Evolutionary conservation across 2,329 filamentous ascomycete species (phyloP).

Genomic region (Penicillium sp.): DNA sequence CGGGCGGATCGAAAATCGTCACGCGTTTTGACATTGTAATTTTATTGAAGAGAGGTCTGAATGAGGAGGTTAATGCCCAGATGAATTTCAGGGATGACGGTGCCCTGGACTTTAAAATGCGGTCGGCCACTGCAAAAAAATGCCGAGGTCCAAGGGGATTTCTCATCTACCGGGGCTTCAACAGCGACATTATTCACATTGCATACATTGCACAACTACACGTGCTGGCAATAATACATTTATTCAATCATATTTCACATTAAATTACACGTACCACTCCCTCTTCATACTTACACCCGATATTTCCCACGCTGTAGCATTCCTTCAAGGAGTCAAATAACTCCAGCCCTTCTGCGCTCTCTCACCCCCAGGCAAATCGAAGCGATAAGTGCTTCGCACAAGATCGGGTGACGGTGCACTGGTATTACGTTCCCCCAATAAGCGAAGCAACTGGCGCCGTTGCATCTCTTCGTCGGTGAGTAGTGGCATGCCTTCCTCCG

Average conservation of each 20-base stretch:
- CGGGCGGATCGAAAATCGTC: conserved; percentile 73
- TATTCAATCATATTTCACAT: not conserved
- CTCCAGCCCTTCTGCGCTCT: conserved; percentile 3
- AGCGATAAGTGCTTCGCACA: conserved; percentile 26
- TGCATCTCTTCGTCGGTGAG: conserved; percentile 40
- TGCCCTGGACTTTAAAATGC: conserved; percentile 8
- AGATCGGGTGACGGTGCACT: conserved; percentile 26
- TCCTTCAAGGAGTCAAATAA: not conserved
- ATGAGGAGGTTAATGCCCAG: not conserved
- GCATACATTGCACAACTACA: not conserved
- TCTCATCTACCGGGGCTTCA: not conserved
- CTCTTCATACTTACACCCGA: not conserved
- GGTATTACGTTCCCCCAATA: conserved; percentile 30
- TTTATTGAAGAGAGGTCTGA: not conserved
- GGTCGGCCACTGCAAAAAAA: conserved; percentile 1
- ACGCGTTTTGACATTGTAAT: conserved; percentile 32
- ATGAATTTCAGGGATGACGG: conserved; percentile 4
- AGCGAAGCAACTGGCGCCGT: conserved; percentile 36
- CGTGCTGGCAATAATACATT: not conserved
- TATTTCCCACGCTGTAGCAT: no score
- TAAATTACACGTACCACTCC: not conserved
- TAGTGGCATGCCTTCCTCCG: conserved; percentile 12
- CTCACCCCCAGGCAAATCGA: conserved; percentile 19
- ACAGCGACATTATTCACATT: not conserved
- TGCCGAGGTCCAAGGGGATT: conserved; percentile 16